Evolutionary conservation across 176 grass and related monocot species (phyloP).

Genomic region (Echinochloa phyllopogon): DNA sequence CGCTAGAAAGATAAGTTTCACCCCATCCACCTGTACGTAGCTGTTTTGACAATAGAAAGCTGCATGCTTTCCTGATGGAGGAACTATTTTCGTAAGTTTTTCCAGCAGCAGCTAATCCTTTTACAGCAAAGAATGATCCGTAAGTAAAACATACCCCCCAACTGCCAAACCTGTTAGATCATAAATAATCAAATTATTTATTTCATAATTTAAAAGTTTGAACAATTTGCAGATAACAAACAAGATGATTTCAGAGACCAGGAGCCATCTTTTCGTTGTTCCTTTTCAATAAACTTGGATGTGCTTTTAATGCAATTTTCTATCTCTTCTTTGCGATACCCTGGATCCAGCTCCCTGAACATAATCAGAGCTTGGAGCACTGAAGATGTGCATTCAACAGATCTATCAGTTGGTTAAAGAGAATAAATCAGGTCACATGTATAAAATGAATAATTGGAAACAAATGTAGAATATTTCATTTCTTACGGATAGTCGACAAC

Average conservation of each 20-base stretch:
- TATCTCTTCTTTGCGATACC: conserved; percentile 56
- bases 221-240: background rate
- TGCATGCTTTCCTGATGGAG: conserved; percentile 55
- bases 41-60: conserved; percentile 64
- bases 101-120: conserved; percentile 48
- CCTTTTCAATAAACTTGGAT: conserved; percentile 49
- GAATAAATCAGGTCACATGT: background rate
- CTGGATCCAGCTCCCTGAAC: conserved; percentile 52
- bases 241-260: conserved; percentile 41
- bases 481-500: conserved; percentile 57
- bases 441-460: background rate
- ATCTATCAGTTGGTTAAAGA: conserved; percentile 37
- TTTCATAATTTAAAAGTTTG: background rate
- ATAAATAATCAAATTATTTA: conserved; percentile 16
- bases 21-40: conserved; percentile 58
- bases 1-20: conserved; percentile 45
- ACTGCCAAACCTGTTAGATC: conserved; percentile 45
- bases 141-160: conserved; percentile 74
- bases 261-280: conserved; percentile 56
- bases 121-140: conserved; percentile 55
- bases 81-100: conserved; percentile 52
- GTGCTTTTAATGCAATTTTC: conserved; percentile 45
- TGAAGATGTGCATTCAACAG: conserved; percentile 64
- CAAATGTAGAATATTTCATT: background rate
- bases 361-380: conserved; percentile 48